Evolutionary conservation across 192 early-diverging fungal species (phyloP), one percentile per base, ranked within the genome.

Genomic region (Geranomyces variabilis): DNA sequence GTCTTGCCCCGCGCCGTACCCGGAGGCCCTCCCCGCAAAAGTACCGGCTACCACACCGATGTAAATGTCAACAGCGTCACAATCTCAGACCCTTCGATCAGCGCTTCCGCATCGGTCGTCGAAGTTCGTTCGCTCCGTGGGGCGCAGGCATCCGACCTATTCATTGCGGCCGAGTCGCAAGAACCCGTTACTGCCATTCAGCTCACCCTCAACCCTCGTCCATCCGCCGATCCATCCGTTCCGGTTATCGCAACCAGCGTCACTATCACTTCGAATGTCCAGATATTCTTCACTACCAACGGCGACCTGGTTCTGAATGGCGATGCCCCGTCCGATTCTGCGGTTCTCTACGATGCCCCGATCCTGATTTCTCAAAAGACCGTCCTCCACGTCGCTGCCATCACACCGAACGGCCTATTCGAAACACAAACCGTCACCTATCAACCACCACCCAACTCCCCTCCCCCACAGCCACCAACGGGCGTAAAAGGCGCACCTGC

Each of bases 331-430:
- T 65, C 63, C 41, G 44, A 65, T 36, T 7, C 33, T 8, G 63
- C 63, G 34, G n/a, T 65, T 45, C n/a, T 65, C 41, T 65, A 65
- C 63, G 44, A 46, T 21, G 63, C 7, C 7, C 63, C 63, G 31
- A 65, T 65, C 22, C 63, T 30, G 31, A 65, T 65, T 12, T 21
- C 36, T 9, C 17, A 28, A n/a, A 43, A 43, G 21, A 65, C 63
- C 2, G 43, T 45, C 63, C 36, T 65, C 45, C 63, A 65, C 63
- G 29, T 47, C 44, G 63, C 45, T 22, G 63, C 63, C 5, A 65
- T 65, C 21, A 4, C 30, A n/a, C 34, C 63, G 5, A 26, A 36
- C 36, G 63, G 63, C 5, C 36, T 43, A 21, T 65, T 65, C 29
- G 43, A 46, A 15, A 22, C 30, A 4, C 33, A 47, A 29, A 47